These are phyloP conservation scores for Linum usitatissimum DNA, from an alignment of 345 rosid genomes.

Conservation along the genomic window DNA sequence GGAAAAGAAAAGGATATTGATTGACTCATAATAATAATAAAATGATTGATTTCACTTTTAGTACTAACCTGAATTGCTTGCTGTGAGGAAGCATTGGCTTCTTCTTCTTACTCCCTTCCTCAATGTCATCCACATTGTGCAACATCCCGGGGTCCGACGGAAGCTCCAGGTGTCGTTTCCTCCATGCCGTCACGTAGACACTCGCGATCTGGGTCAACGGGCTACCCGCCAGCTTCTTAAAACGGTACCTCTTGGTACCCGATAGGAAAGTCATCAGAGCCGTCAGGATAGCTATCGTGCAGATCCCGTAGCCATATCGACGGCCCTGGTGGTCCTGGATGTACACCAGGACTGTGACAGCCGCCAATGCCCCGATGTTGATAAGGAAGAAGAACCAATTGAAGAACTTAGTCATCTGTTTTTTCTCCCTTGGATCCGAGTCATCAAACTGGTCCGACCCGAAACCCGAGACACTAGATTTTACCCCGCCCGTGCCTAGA, in stretches of 20 bases:
- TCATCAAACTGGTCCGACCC: slow-evolving; percentile 96
- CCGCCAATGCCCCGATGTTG: slow-evolving; percentile 64
- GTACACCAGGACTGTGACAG: slow-evolving; percentile 83
- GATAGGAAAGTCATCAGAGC: slow-evolving; percentile 50
- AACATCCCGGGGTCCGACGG: slow-evolving; percentile 53
- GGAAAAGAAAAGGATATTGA: background rate
- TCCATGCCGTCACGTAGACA: slow-evolving; percentile 56
- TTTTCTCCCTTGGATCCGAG: slow-evolving; percentile 41
- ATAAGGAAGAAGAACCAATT: slow-evolving; percentile 93
- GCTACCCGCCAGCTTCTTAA: slow-evolving; percentile 77
- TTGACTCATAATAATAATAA: too few relatives aligned
- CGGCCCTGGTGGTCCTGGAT: slow-evolving; percentile 81
- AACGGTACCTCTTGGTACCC: slow-evolving; percentile 72
- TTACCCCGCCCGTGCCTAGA: slow-evolving; percentile 87
- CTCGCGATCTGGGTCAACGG: slow-evolving; percentile 87
- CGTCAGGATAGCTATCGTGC: slow-evolving; percentile 57
- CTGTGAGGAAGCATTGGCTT: slow-evolving; percentile 70
- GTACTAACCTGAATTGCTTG: slow-evolving; percentile 58
- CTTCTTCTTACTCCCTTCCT: slow-evolving; percentile 33
- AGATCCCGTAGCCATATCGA: slow-evolving; percentile 80
- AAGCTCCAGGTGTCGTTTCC: slow-evolving; percentile 38
- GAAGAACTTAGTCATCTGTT: slow-evolving; percentile 69
- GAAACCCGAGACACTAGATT: slow-evolving; percentile 92
- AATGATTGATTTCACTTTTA: background rate
- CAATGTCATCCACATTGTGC: slow-evolving; percentile 42